Base-by-base conservation (phyloP, 805 yeast species). In the Hemisphaericaspora nanyangensis region DNA sequence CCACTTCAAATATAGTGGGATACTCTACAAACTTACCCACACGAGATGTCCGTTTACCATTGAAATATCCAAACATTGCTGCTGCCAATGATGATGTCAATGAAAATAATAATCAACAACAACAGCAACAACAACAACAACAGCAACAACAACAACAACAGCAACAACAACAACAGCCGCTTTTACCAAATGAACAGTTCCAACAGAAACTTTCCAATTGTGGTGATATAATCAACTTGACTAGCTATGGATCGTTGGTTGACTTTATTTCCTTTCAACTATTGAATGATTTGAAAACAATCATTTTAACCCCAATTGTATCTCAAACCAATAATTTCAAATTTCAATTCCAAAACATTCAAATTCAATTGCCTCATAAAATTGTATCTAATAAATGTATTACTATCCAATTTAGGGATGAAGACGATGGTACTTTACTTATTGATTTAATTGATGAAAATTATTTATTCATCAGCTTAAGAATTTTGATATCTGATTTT, bases 361-460 rank as follows among this genome's bases (percentile, higher is more conserved):
- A 36, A 12, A 44, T 65, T 17, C 47, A 50, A 29, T 45, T 60
- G n/a, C 65, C 65, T 2, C 50, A 56, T 42, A 34, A 44, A 18
- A 35, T 58, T 12, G 28, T 50, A 13, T 46, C 52, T 6, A 34
- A 34, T 12, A 43, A 44, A 16, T 51, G 60, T 32, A 39, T 46
- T 18, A 43, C 52, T 18, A 40, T 55, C 7, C 29, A 35, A 7
- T 32, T 44, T n/a, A 8, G 11, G 11, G 29, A 28, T 12, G 29
- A 32, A 5, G 50, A 52, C 33, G 39, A 49, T 36, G 31, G 54
- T 38, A 24, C 42, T 28, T 44, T 80, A 0, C 49, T 77, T n/a
- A 44, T 80, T 15, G 87, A 82, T 54, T 48, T 77, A 7, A 60
- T 85, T 12, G 77, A 80, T 20, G 68, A 63, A 17, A 58, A 64